Evolutionary conservation across 2,329 filamentous ascomycete genomes (phyloP).

Genomic region (Colletotrichum coccodes): DNA sequence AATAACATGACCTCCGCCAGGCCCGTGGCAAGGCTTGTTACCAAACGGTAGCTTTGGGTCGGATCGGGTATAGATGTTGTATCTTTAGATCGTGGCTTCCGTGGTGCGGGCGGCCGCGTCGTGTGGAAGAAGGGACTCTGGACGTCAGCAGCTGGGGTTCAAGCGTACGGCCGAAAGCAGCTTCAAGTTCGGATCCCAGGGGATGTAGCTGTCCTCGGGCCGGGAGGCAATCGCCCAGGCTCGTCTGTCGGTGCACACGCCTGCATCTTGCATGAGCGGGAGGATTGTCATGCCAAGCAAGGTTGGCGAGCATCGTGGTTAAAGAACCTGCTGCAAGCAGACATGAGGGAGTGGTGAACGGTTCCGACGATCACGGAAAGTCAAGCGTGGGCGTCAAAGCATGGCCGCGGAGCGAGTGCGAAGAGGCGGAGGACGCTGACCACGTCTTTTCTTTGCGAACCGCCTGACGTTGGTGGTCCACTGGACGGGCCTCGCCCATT

Average conservation of each 20-base stretch:
- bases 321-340: slow-evolving; percentile 12
- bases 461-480: background rate
- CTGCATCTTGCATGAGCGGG: background rate
- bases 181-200: background rate
- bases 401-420: background rate
- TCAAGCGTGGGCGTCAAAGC: background rate
- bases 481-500: background rate
- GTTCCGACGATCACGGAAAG: background rate
- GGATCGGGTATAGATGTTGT: background rate
- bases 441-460: background rate
- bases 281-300: background rate
- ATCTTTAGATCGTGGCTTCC: background rate
- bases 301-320: background rate
- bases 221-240: background rate
- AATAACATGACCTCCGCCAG: background rate
- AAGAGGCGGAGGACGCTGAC: background rate
- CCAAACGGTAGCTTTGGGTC: background rate
- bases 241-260: background rate
- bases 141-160: background rate
- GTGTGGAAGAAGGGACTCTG: background rate
- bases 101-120: background rate
- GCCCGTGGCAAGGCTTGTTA: background rate
- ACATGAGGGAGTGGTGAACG: background rate
- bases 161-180: background rate
- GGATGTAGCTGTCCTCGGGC: background rate